phyloP scores from a whole-genome alignment of 108 stramenopile species.

The Nitzschia palea region DNA sequence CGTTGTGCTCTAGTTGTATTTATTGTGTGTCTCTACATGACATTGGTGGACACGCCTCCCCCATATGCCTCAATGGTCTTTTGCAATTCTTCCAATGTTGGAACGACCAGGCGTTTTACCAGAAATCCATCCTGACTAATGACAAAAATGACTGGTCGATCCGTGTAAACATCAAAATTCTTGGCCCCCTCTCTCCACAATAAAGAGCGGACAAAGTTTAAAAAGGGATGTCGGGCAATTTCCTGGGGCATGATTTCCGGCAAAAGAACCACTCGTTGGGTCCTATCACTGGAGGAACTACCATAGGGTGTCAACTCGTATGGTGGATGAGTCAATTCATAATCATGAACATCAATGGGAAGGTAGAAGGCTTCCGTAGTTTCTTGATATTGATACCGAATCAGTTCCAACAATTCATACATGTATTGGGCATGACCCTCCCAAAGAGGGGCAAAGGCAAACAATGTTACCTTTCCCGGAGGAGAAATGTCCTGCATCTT shows the following conservation, averaged over 20 bases:
- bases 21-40: too few species aligned
- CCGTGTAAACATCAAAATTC: conserved; percentile 13
- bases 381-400: neutral
- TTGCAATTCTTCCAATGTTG: conserved; percentile 3
- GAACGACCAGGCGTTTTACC: conserved; percentile 6
- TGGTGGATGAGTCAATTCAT: neutral
- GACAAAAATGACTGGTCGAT: conserved; percentile 6
- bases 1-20: too few species aligned
- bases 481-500: neutral
- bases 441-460: conserved; percentile 3
- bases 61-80: neutral
- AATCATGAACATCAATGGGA: conserved; percentile 7
- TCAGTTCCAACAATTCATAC: conserved; percentile 6
- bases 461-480: conserved; percentile 5
- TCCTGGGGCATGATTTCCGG: neutral
- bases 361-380: neutral
- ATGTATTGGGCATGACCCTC: conserved; percentile 5
- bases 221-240: conserved; percentile 5
- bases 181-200: neutral
- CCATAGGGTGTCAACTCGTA: conserved; percentile 1
- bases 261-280: neutral
- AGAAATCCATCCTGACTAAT: neutral
- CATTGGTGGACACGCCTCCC: too few species aligned
- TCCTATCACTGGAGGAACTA: neutral
- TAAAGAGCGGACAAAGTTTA: conserved; percentile 2